phyloP scores from a whole-genome alignment of 352 stramenopile species.

The Phytophthora pluvialis region DNA sequence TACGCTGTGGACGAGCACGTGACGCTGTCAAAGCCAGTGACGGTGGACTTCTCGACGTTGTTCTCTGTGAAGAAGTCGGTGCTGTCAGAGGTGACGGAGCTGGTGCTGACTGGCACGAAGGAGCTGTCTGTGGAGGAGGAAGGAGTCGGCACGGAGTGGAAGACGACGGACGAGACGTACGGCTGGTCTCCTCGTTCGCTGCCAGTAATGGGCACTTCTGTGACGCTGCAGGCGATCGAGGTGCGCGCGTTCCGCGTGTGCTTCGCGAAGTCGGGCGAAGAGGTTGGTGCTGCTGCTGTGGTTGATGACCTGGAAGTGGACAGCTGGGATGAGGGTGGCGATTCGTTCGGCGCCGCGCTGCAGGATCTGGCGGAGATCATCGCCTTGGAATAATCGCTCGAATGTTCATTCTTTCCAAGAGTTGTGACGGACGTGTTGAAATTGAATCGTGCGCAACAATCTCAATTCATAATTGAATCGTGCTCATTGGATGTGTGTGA shows the following conservation, averaged over 20 bases:
- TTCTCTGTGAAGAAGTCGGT: conserved; percentile 55
- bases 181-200: conserved; percentile 39
- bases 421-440: background rate
- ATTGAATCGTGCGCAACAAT: conserved; percentile 17
- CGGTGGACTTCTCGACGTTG: conserved; percentile 73
- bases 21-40: conserved; percentile 74
- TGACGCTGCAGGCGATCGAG: conserved; percentile 91
- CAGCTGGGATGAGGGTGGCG: conserved; percentile 21
- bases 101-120: conserved; percentile 86
- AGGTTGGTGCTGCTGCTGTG: background rate
- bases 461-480: conserved; percentile 28
- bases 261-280: conserved; percentile 38
- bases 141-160: conserved; percentile 37
- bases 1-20: conserved; percentile 90
- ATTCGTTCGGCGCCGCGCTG: conserved; percentile 31
- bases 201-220: conserved; percentile 55
- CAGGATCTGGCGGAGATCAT: conserved; percentile 44
- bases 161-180: conserved; percentile 43
- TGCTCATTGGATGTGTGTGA: background rate
- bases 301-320: conserved; percentile 1
- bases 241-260: conserved; percentile 92
- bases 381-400: conserved; percentile 40
- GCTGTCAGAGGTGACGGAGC: conserved; percentile 82
- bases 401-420: no score
- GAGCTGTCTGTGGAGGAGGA: conserved; percentile 57